phyloP scores from a whole-genome alignment of 192 early-diverging fungal species.

The Phlyctochytrium bullatum region DNA sequence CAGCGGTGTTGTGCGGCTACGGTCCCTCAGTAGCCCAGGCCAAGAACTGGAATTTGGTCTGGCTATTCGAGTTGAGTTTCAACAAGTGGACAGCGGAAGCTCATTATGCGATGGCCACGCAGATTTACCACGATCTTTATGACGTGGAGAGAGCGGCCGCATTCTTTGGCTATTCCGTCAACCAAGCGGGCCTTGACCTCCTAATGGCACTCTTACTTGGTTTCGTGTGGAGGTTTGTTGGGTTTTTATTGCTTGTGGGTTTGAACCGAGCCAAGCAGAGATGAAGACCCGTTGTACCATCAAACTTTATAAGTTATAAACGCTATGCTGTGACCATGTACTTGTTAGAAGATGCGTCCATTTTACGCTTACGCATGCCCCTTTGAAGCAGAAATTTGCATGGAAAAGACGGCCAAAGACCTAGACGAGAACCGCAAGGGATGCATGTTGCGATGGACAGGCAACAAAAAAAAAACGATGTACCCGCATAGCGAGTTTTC shows the following conservation, averaged over 20 bases:
- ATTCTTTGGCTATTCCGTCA: slow-evolving; percentile 29
- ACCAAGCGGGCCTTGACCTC: slow-evolving; percentile 14
- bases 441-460: no score
- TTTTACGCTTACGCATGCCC: no score
- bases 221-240: slow-evolving; percentile 19
- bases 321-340: no score
- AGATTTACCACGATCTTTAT: slow-evolving; percentile 8
- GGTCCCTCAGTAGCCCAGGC: slow-evolving; percentile 38
- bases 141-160: slow-evolving; percentile 8
- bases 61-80: slow-evolving; percentile 34
- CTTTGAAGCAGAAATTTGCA: no score
- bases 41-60: slow-evolving; percentile 39
- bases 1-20: slow-evolving; percentile 50
- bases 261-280: slow-evolving; percentile 32
- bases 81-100: slow-evolving; percentile 51
- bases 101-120: slow-evolving; percentile 4
- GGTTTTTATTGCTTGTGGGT: slow-evolving; percentile 25
- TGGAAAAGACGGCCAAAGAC: no score
- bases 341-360: no score
- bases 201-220: slow-evolving; percentile 21
- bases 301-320: no score
- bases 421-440: no score
- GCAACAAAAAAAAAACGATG: no score
- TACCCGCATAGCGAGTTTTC: no score
- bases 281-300: slow-evolving; percentile 24